Evolutionary conservation across 2,329 filamentous ascomycete species (phyloP), one percentile per base, ranked within the genome.

Genomic region (Exophiala sp.): DNA sequence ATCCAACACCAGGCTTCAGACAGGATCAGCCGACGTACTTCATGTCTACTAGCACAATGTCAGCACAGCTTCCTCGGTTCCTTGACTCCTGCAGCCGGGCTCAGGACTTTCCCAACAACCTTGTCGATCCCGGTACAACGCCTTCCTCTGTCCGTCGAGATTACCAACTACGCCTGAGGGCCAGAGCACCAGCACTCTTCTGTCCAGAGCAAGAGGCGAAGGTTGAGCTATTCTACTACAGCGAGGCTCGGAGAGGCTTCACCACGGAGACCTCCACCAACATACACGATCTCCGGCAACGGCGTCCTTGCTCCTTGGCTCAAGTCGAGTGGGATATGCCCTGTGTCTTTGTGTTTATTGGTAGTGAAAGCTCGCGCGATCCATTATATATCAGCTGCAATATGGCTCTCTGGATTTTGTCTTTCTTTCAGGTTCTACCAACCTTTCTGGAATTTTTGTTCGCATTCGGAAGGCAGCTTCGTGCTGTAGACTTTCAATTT

Each of bases 401-500:
- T 10, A 60, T 63, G 59, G 29, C 60, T 2, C 35, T 50, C 18
- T 50, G 46, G 29, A 34, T 47, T n/a, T 45, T 60, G 4, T 56
- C 55, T 2, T 50, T 50, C 43, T 60, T 64, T 43, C 66, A 68
- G 59, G 62, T 66, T 3, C 65, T 64, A 59, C 62, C 65, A 2
- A 52, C 45, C 18, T 68, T 64, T 43, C 41, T 67, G 11, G 64
- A 66, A 22, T 64, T 66, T 23, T 11, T 66, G 2, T 61, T 59
- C 23, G 41, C 58, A 1, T 65, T 65, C 46, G 66, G 66, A 5
- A 29, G 46, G 11, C 55, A 64, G 24, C 46, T 38, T 14, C 48
- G 63, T 35, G 42, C 62, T 1, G 45, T 61, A 48, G 69, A 71
- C 43, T 65, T 66, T n/a, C 57, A 66, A 37, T 70, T 68, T 39